phyloP scores from a whole-genome alignment of 305 asterid genomes.

The Vinca major region DNA sequence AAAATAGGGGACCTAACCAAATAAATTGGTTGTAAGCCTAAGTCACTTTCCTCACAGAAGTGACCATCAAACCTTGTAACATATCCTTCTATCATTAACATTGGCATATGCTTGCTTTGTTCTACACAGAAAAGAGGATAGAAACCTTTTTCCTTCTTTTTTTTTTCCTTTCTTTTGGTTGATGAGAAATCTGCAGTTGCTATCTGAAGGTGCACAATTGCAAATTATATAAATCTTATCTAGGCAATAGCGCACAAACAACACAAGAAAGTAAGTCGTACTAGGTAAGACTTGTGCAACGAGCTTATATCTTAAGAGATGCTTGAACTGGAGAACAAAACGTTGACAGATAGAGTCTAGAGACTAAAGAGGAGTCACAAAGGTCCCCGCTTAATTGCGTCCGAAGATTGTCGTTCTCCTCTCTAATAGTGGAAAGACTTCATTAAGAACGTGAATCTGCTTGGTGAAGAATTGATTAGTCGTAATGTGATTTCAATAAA shows the following conservation, averaged over 20 bases:
- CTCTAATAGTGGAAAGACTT: background rate
- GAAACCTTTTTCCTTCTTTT: no score
- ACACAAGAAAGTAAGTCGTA: no score
- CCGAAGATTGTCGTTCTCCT: background rate
- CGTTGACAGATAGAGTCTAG: background rate
- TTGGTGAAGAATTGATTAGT: background rate
- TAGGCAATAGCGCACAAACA: no score
- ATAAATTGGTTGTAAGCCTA: constrained; percentile 18
- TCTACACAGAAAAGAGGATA: constrained; percentile 3
- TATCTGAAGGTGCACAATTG: no score
- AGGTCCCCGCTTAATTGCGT: background rate
- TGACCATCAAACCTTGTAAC: background rate
- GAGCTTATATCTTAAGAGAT: no score
- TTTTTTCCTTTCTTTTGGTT: no score
- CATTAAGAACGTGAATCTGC: background rate
- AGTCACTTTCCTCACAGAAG: constrained; percentile 31
- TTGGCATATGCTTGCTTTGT: background rate
- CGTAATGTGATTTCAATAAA: background rate
- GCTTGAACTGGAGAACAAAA: no score
- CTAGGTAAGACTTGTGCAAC: no score
- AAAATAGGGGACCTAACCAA: constrained; percentile 30
- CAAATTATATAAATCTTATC: no score
- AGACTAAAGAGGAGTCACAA: background rate
- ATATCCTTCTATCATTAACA: background rate
- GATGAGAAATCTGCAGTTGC: no score